A percentile compares a stretch with the other conserved stretches of the same genome.
Conservation (phyloP, 768 basidiomycete species). For the Boletus reticuloceps region DNA sequence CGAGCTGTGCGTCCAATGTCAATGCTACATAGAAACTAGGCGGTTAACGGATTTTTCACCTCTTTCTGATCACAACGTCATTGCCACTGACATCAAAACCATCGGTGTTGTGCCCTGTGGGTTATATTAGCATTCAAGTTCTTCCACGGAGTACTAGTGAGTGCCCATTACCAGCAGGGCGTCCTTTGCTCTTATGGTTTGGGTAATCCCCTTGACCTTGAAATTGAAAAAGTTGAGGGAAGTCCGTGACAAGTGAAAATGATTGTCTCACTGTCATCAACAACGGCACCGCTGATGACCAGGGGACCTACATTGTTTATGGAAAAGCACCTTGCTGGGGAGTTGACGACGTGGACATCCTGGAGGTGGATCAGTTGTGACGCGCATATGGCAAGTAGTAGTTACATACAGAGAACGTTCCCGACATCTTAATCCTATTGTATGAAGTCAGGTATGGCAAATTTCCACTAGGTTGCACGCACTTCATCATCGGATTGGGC, state of each 20-base stretch:
- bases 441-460: neutral
- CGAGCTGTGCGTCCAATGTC: slow-evolving; percentile 5
- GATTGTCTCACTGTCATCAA: slow-evolving; percentile 54
- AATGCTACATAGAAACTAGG: neutral
- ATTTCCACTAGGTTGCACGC: neutral
- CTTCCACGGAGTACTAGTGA: neutral
- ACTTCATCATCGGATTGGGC: slow-evolving; percentile 42
- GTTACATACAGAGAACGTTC: slow-evolving; percentile 34
- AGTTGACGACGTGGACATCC: slow-evolving; percentile 39
- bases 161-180: slow-evolving; percentile 40
- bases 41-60: slow-evolving; percentile 11
- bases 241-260: neutral
- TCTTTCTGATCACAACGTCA: slow-evolving; percentile 30
- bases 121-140: neutral
- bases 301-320: slow-evolving; percentile 28
- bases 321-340: slow-evolving; percentile 35
- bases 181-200: slow-evolving; percentile 49
- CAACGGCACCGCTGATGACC: slow-evolving; percentile 44
- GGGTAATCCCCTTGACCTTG: slow-evolving; percentile 51
- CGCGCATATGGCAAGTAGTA: neutral
- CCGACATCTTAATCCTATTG: slow-evolving; percentile 39
- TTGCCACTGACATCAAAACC: slow-evolving; percentile 45
- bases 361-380: slow-evolving; percentile 7
- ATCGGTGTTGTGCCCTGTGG: slow-evolving; percentile 47
- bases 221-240: neutral